These are phyloP conservation scores for Diaporthe caulivora DNA, from an alignment of 2,329 filamentous ascomycete species.

Conservation along the genomic window DNA sequence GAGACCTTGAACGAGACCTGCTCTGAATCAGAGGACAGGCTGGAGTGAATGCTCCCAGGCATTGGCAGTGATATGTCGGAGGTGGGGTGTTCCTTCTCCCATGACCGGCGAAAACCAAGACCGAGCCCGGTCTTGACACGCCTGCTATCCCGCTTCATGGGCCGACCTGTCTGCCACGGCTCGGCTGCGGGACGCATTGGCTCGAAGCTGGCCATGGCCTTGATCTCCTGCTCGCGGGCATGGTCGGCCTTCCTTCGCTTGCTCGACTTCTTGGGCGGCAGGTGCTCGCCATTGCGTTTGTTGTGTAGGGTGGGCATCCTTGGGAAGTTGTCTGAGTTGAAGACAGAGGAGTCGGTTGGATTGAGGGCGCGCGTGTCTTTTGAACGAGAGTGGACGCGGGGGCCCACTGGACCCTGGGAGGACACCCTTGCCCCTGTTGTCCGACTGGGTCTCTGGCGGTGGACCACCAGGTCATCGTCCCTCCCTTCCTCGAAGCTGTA, in stretches of 20 bases:
- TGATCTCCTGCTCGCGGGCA: conserved; percentile 88
- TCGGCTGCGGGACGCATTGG: conserved; percentile 74
- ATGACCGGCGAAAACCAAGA: conserved; percentile 60
- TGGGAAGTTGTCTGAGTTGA: conserved; percentile 48
- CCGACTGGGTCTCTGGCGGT: conserved; percentile 44
- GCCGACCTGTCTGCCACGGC: conserved; percentile 70
- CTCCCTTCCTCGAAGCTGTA: conserved; percentile 75
- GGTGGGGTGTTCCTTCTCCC: conserved; percentile 64
- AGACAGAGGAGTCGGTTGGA: conserved; percentile 29
- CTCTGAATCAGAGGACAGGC: conserved; percentile 81
- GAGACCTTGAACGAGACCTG: conserved; percentile 84
- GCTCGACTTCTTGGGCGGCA: conserved; percentile 77
- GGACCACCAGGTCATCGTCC: conserved; percentile 64
- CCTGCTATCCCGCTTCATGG: conserved; percentile 73
- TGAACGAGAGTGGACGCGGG: conserved; percentile 40
- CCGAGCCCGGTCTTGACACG: conserved; percentile 68
- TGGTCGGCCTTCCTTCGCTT: conserved; percentile 82
- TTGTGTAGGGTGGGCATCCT: conserved; percentile 68
- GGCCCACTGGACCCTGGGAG: conserved; percentile 38
- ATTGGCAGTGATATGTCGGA: conserved; percentile 83
- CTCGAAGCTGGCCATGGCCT: conserved; percentile 80
- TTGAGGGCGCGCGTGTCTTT: conserved; percentile 29
- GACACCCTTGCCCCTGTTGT: conserved; percentile 43
- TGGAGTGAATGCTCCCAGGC: conserved; percentile 81
- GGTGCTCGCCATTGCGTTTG: conserved; percentile 71